Percentiles rank a stretch among this genome's conserved stretches.
These are phyloP conservation scores for Dendrobium nobile DNA, from an alignment of 106 monocot genomes.

Conservation along the genomic window DNA sequence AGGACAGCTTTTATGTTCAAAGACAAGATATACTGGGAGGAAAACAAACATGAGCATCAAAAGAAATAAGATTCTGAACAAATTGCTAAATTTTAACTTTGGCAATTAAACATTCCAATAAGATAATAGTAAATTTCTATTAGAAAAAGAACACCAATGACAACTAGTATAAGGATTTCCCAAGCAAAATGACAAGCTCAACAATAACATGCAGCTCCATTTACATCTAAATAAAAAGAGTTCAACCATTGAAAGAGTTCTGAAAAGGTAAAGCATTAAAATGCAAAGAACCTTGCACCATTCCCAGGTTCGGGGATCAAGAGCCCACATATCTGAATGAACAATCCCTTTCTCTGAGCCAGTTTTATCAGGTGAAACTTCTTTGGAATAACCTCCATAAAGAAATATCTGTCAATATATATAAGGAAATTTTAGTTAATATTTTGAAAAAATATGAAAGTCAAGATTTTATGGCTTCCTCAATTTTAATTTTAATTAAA, in stretches of 20 bases:
- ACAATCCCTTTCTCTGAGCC: slow-evolving; percentile 87
- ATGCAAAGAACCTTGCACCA: slow-evolving; percentile 65
- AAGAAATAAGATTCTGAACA: neutral
- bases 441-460: too few species aligned
- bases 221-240: neutral
- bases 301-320: slow-evolving; percentile 96
- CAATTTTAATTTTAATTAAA: too few species aligned
- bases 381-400: slow-evolving; percentile 94
- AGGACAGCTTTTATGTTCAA: neutral
- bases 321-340: slow-evolving; percentile 94
- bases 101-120: neutral
- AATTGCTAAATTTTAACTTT: neutral
- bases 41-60: neutral
- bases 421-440: neutral
- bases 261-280: neutral
- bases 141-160: neutral
- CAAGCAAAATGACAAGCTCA: neutral
- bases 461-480: too few species aligned
- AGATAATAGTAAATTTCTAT: neutral
- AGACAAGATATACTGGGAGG: neutral
- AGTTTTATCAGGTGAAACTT: slow-evolving; percentile 67
- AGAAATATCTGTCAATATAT: slow-evolving; percentile 59
- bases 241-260: neutral
- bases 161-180: neutral
- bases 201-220: neutral